A percentile compares a stretch with the other conserved stretches of the same genome.
phyloP scores from a whole-genome alignment of 257 asterid species.

The Agastache rugosa region DNA sequence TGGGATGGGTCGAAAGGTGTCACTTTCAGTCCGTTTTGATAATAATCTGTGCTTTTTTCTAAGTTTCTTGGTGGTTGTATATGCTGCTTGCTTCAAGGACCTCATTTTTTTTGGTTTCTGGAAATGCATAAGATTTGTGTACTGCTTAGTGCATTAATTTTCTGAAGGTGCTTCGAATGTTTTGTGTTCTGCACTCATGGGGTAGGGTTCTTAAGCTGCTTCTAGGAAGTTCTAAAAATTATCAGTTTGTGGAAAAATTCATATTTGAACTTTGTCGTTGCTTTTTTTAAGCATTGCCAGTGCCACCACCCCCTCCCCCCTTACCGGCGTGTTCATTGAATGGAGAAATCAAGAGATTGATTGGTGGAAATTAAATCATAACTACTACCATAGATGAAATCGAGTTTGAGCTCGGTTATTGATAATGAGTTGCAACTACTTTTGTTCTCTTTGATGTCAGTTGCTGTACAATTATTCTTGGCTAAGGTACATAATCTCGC shows the following conservation, averaged over 20 bases:
- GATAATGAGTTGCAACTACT: neutral
- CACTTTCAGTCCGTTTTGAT: neutral
- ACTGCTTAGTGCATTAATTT: neutral
- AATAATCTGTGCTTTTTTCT: neutral
- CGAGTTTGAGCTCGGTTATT: neutral
- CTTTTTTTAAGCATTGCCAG: neutral
- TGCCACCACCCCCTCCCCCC: neutral
- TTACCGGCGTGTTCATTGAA: too few relatives aligned
- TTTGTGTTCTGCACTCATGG: neutral
- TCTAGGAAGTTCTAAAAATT: neutral
- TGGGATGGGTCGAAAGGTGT: neutral
- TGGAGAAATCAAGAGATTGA: neutral
- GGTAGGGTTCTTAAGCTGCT: constrained; percentile 10
- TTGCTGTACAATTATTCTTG: neutral
- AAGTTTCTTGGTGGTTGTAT: neutral
- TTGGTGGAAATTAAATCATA: neutral
- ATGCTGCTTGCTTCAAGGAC: neutral
- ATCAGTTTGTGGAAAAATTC: neutral
- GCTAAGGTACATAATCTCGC: neutral
- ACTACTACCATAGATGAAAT: neutral
- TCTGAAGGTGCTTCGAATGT: neutral
- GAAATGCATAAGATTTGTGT: neutral
- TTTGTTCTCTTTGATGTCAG: neutral
- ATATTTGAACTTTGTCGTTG: neutral
- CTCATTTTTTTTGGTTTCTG: neutral